These are phyloP conservation scores for Eutrema japonicum DNA, from an alignment of 345 rosid species.

Conservation along the genomic window DNA sequence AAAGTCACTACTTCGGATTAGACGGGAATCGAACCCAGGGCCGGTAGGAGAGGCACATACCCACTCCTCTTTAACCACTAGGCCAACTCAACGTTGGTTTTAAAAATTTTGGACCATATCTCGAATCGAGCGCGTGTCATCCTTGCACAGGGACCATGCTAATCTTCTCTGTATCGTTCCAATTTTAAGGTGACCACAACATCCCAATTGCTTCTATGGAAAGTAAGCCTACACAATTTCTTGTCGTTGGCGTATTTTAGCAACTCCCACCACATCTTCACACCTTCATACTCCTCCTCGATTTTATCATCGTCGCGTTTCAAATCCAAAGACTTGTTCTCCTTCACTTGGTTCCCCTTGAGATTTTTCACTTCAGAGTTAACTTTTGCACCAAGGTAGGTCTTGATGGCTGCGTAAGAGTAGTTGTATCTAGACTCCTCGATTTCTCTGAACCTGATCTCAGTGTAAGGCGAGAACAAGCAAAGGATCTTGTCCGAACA, in stretches of 20 bases:
- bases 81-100: no score
- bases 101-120: no score
- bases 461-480: slow-evolving; percentile 51
- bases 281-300: slow-evolving; percentile 37
- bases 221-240: slow-evolving; percentile 45
- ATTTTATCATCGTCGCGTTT: slow-evolving; percentile 21
- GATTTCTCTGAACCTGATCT: slow-evolving; percentile 58
- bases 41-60: no score
- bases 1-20: no score
- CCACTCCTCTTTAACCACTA: no score
- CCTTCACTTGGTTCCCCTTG: slow-evolving; percentile 19
- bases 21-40: no score
- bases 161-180: no score
- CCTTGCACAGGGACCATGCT: no score
- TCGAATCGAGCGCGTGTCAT: no score
- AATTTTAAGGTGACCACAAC: no score
- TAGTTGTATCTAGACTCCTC: slow-evolving; percentile 51
- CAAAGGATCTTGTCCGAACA: slow-evolving; percentile 41
- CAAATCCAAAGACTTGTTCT: slow-evolving; percentile 20
- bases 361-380: slow-evolving; percentile 36
- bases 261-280: slow-evolving; percentile 33
- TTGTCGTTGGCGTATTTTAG: not conserved
- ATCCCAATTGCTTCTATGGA: slow-evolving; percentile 48
- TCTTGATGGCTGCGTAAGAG: slow-evolving; percentile 52
- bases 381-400: slow-evolving; percentile 50